Evolutionary conservation across 805 yeast genomes (phyloP).

Genomic region (Kodamaea kaohsiungensis): DNA sequence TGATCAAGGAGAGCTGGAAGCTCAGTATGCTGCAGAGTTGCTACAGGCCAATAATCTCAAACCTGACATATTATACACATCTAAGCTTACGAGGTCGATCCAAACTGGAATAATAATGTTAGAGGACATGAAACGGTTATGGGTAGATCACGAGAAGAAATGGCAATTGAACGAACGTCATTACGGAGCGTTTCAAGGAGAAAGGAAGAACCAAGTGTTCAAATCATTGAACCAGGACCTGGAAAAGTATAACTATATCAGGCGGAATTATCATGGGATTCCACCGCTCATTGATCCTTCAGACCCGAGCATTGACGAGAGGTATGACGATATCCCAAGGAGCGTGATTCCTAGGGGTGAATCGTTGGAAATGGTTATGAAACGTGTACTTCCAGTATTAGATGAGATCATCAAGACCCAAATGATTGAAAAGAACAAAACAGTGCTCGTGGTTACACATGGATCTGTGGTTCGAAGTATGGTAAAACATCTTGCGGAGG

Average conservation of each 20-base stretch:
- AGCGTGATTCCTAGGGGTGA: slow-evolving; percentile 39
- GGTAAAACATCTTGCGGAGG: slow-evolving; percentile 37
- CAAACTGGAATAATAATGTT: slow-evolving; percentile 43
- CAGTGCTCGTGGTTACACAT: slow-evolving; percentile 43
- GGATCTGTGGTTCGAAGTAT: slow-evolving; percentile 44
- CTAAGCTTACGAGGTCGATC: slow-evolving; percentile 40
- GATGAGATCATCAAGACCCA: slow-evolving; percentile 27
- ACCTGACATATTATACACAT: slow-evolving; percentile 39
- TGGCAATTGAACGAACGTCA: slow-evolving; percentile 49
- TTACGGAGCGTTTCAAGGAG: slow-evolving; percentile 45
- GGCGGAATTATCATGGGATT: slow-evolving; percentile 38
- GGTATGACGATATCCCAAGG: slow-evolving; percentile 28
- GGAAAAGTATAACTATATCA: slow-evolving; percentile 38
- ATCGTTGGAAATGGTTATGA: slow-evolving; percentile 39
- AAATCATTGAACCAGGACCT: slow-evolving; percentile 30
- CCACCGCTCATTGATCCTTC: slow-evolving; percentile 32
- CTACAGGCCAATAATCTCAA: slow-evolving; percentile 27
- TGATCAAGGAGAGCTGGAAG: slow-evolving; percentile 40
- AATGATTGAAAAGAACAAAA: slow-evolving; percentile 24
- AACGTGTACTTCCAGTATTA: slow-evolving; percentile 40
- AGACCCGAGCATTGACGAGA: slow-evolving; percentile 37
- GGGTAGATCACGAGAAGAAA: slow-evolving; percentile 38
- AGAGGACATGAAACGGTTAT: slow-evolving; percentile 30
- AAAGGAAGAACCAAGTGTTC: slow-evolving; percentile 37
- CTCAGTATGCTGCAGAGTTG: slow-evolving; percentile 38